A percentile compares a stretch with the other conserved stretches of the same genome.
Conservation (phyloP, 176 grass and related monocot genomes). For the Musa schizocarpa region DNA sequence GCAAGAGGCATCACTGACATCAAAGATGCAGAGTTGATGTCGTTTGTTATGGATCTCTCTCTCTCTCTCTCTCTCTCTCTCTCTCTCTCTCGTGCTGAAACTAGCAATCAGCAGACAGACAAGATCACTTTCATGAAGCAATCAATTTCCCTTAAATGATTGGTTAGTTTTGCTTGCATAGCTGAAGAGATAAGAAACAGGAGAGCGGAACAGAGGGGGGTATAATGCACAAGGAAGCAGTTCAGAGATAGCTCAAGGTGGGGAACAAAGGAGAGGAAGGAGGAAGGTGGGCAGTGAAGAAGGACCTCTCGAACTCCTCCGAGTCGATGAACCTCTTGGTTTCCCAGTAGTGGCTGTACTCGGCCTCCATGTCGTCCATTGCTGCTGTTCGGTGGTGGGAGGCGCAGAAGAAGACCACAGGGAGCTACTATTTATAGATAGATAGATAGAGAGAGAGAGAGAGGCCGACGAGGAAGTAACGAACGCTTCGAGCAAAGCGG, state of each 20-base stretch:
- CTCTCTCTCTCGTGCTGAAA: no score
- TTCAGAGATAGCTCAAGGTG: background rate
- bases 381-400: background rate
- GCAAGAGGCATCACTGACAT: no score
- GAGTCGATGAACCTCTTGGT: conserved; percentile 29
- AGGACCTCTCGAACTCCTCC: conserved; percentile 32
- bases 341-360: conserved; percentile 40
- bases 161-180: background rate
- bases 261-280: background rate
- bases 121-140: no score
- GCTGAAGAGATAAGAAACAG: background rate
- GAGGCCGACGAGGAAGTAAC: no score
- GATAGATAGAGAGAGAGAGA: no score
- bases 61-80: no score
- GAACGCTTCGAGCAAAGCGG: no score
- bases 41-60: no score
- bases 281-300: background rate
- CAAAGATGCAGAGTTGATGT: no score
- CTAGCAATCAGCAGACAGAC: no score
- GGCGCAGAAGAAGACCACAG: background rate
- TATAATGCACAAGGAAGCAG: background rate
- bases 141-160: no score
- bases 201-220: background rate
- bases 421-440: no score
- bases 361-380: conserved; percentile 10